Percentiles rank a stretch among this genome's conserved stretches.
phyloP scores from a whole-genome alignment of 2,329 filamentous ascomycete species.

The Fusarium sp. region DNA sequence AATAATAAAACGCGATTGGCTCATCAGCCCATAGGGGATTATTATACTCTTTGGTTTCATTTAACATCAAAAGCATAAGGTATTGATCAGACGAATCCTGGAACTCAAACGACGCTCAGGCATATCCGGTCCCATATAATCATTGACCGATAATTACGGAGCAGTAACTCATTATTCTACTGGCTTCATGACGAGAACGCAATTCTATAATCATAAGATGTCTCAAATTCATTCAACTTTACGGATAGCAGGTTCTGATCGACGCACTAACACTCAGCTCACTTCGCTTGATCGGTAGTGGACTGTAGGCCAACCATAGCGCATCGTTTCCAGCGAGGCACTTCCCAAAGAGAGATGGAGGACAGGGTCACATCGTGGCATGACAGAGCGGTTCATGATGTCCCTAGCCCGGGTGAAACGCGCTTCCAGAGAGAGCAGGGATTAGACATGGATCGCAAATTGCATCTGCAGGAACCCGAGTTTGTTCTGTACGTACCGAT shows the following conservation, averaged over 20 bases:
- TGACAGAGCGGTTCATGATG: constrained; percentile 19
- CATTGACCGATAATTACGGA: not conserved
- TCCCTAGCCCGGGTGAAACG: constrained; percentile 42
- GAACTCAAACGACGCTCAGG: not conserved
- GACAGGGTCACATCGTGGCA: constrained; percentile 14
- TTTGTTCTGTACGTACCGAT: constrained; percentile 16
- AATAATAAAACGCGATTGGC: not conserved
- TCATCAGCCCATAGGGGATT: not conserved
- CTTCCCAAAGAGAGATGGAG: constrained; percentile 7
- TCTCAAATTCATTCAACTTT: constrained; percentile 1
- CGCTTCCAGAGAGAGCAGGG: constrained; percentile 36
- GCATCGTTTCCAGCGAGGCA: constrained; percentile 5
- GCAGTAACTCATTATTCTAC: not conserved
- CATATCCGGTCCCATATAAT: not conserved
- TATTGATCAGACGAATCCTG: not conserved
- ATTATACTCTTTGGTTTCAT: not conserved
- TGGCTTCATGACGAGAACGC: not conserved
- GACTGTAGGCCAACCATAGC: constrained; percentile 3
- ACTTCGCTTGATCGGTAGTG: constrained; percentile 35
- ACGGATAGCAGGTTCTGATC: constrained; percentile 10
- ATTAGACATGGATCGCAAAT: constrained; percentile 45
- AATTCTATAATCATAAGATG: not conserved
- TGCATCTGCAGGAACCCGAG: constrained; percentile 45
- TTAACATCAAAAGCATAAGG: not conserved
- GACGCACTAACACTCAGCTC: constrained; percentile 7